A percentile compares a stretch with the other conserved stretches of the same genome.
Evolutionary conservation across 2,329 filamentous ascomycete genomes (phyloP).

Genomic region (Aspergillus neoniger): DNA sequence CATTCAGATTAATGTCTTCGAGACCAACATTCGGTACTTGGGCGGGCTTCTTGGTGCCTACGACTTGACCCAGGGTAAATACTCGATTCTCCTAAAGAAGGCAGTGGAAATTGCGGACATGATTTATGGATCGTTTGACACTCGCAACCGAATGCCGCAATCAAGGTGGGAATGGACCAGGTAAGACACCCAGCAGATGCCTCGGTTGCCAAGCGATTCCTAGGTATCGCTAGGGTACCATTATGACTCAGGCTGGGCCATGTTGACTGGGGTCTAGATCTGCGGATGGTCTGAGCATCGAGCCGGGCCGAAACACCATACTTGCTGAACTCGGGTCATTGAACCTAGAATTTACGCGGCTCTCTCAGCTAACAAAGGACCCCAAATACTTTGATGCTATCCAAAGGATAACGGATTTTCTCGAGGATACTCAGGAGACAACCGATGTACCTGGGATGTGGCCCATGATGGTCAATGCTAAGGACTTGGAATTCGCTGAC

Average conservation of each 20-base stretch:
- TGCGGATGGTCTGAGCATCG: conserved; percentile 31
- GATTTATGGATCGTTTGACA: conserved; percentile 82
- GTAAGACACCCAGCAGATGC: conserved; percentile 31
- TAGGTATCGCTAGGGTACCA: neutral
- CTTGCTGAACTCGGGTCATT: conserved; percentile 74
- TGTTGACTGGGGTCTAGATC: conserved; percentile 26
- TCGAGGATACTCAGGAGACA: conserved; percentile 71
- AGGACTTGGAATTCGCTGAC: conserved; percentile 32
- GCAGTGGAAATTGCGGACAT: conserved; percentile 80
- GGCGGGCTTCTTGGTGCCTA: conserved; percentile 84
- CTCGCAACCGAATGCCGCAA: conserved; percentile 88
- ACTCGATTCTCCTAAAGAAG: conserved; percentile 72
- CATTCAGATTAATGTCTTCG: conserved; percentile 78
- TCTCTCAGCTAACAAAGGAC: conserved; percentile 80
- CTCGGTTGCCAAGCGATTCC: neutral
- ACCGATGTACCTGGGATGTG: conserved; percentile 78
- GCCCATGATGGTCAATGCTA: conserved; percentile 69
- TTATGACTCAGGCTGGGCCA: neutral
- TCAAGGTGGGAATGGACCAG: conserved; percentile 79
- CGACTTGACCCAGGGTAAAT: conserved; percentile 74
- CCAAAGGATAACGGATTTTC: conserved; percentile 76
- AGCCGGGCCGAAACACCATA: conserved; percentile 63
- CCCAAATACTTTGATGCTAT: conserved; percentile 87
- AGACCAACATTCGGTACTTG: conserved; percentile 88
- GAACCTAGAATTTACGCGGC: conserved; percentile 85